Base-by-base conservation (phyloP, 768 basidiomycete species). In the Nevesoporus exiguus region DNA sequence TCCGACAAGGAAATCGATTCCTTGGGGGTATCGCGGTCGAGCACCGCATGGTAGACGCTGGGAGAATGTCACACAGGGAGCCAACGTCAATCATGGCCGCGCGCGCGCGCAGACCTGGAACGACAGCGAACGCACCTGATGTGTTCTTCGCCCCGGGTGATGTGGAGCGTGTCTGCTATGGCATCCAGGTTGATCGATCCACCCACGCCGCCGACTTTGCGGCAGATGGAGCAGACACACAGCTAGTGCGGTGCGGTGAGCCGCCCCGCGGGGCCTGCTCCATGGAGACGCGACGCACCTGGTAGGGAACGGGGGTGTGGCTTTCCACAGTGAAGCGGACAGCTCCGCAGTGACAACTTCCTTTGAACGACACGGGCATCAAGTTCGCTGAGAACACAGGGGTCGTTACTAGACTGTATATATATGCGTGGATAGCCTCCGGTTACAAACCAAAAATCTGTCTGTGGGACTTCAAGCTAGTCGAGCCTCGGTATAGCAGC, bases 181-280 rank as follows among this genome's bases (percentile, higher is more conserved):
- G 77, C 85, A 22, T 83, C 21, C n/a, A 47, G 30, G 46, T 34
- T 47, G 27, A 47, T 34, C 31, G 46, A 47, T 8, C 46, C 46
- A 27, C 46, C 46, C 3, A 47, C 46, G 31, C 46, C 46, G 31
- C 46, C 46, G 31, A 47, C 46, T 47, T 47, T 47, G 46, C 46
- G 46, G 21, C 46, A 87, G 56, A 87, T 85, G 31, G 83, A 85
- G 63, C 85, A 87, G 6, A 81, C 49, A 60, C 85, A 87, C 30
- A 86, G 64, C 80, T 52, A 17, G 4, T 13, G 5, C 3, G 27
- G 29, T 3, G n/a, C 14, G 10, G 27, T 49, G 21, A 41, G 19
- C 33, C 25, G 14, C 25, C 31, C 29, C 25, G 17, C n/a, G 6
- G 30, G 13, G 4, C 21, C 4, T 31, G 25, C 5, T 24, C 7